Conservation (phyloP, 1,284 basidiomycete species). For the Heterobasidion occidentale region DNA sequence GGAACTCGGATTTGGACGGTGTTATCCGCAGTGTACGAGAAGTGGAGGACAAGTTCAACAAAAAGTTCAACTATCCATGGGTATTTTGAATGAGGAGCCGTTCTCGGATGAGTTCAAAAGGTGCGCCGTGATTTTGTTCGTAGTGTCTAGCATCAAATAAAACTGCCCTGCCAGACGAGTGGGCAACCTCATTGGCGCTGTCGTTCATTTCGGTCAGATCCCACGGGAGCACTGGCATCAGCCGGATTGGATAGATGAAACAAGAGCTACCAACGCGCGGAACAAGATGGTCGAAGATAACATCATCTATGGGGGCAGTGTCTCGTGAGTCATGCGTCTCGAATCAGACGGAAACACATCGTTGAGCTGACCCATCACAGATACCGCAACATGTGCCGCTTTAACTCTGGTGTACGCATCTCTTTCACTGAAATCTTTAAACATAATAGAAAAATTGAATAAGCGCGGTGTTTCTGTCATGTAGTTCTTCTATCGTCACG, state of each 20-base stretch:
- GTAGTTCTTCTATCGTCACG: slow-evolving; percentile 48
- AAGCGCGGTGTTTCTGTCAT: not conserved
- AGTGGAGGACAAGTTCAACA: slow-evolving; percentile 62
- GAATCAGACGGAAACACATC: not conserved
- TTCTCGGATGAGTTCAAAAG: slow-evolving; percentile 69
- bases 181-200: slow-evolving; percentile 27
- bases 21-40: slow-evolving; percentile 48
- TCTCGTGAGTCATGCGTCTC: not conserved
- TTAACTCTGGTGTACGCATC: slow-evolving; percentile 48
- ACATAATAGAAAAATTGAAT: not conserved
- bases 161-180: slow-evolving; percentile 25
- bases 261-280: slow-evolving; percentile 46
- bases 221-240: slow-evolving; percentile 41
- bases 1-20: slow-evolving; percentile 60
- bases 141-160: not conserved
- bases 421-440: slow-evolving; percentile 6
- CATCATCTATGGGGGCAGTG: slow-evolving; percentile 47
- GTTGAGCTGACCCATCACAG: slow-evolving; percentile 6
- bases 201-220: slow-evolving; percentile 37
- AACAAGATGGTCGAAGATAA: slow-evolving; percentile 53
- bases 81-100: slow-evolving; percentile 68
- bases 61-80: slow-evolving; percentile 59
- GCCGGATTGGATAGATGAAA: slow-evolving; percentile 68
- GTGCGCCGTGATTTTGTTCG: slow-evolving; percentile 4
- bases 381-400: slow-evolving; percentile 51